These are phyloP conservation scores for Hansfordia pulvinata DNA, from an alignment of 2,329 filamentous ascomycete species.

Conservation along the genomic window DNA sequence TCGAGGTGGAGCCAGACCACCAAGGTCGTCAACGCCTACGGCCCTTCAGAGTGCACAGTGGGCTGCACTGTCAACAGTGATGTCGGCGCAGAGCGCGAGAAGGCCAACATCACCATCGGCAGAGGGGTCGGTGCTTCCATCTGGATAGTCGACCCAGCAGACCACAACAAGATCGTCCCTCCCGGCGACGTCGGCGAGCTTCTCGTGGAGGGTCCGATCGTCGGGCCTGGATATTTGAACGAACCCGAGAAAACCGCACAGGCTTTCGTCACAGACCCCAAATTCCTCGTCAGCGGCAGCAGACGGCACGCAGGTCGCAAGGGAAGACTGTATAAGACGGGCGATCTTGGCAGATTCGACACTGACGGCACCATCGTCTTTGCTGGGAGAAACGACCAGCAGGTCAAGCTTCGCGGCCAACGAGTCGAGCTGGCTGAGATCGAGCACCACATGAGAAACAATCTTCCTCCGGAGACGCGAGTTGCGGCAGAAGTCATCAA, in stretches of 20 bases:
- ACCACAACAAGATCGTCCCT: conserved; percentile 30
- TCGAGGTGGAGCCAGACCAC: conserved; percentile 30
- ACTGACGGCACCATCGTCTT: conserved; percentile 38
- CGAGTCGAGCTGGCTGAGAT: conserved; percentile 46
- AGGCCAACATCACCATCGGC: conserved; percentile 27
- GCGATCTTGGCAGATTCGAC: conserved; percentile 42
- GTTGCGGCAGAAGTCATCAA: conserved; percentile 34
- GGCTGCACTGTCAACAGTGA: conserved; percentile 33
- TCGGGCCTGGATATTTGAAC: conserved; percentile 48
- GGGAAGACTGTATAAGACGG: conserved; percentile 43
- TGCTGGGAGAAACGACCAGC: conserved; percentile 52
- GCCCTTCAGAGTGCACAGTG: conserved; percentile 40
- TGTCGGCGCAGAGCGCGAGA: conserved; percentile 19
- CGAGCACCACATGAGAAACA: conserved; percentile 31
- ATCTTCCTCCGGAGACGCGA: conserved; percentile 25
- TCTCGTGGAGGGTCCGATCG: conserved; percentile 43
- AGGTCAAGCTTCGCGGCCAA: conserved; percentile 54
- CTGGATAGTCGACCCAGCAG: conserved; percentile 37
- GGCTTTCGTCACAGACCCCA: conserved; percentile 41
- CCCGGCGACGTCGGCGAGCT: conserved; percentile 37
- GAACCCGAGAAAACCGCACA: conserved; percentile 42
- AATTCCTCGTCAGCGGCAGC: conserved; percentile 31
- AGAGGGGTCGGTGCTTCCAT: conserved; percentile 29
- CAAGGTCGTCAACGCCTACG: conserved; percentile 36
- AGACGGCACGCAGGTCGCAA: conserved; percentile 19